These are phyloP conservation scores for Cubamyces lactineus DNA, from an alignment of 768 basidiomycete species.

Conservation along the genomic window DNA sequence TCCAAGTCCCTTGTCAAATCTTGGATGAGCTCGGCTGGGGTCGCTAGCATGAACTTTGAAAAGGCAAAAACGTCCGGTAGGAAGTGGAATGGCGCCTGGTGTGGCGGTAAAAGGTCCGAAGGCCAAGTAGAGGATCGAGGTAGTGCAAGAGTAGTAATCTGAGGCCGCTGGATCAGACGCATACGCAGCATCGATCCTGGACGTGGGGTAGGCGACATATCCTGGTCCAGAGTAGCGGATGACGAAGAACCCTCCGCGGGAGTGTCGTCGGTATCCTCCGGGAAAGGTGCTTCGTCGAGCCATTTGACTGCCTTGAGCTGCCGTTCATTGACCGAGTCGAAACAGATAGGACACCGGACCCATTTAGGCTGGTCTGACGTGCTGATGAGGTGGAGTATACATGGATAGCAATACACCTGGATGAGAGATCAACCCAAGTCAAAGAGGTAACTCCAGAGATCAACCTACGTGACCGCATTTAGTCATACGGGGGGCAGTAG, in stretches of 20 bases:
- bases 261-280: slow-evolving; percentile 39
- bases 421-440: slow-evolving; percentile 17
- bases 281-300: slow-evolving; percentile 58
- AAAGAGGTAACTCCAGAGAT: slow-evolving; percentile 7
- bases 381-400: slow-evolving; percentile 88
- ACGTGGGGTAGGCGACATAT: slow-evolving; percentile 45
- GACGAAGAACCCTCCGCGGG: slow-evolving; percentile 50
- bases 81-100: slow-evolving; percentile 95
- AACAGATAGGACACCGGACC: slow-evolving; percentile 95
- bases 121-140: slow-evolving; percentile 94
- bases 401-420: slow-evolving; percentile 93
- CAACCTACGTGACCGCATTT: slow-evolving; percentile 94
- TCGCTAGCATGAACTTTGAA: slow-evolving; percentile 96
- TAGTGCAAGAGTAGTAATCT: slow-evolving; percentile 92
- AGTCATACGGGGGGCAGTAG: slow-evolving; percentile 89
- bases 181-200: slow-evolving; percentile 71
- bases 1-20: slow-evolving; percentile 76
- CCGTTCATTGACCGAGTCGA: slow-evolving; percentile 86
- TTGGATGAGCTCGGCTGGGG: slow-evolving; percentile 77
- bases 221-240: slow-evolving; percentile 43
- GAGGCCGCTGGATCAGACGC: slow-evolving; percentile 91
- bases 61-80: slow-evolving; percentile 87
- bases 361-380: slow-evolving; percentile 82
- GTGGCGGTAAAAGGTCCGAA: slow-evolving; percentile 87
- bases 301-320: slow-evolving; percentile 95